Base-by-base conservation (phyloP, 306 rosid genomes). In the Cyclanthera cordifolia region DNA sequence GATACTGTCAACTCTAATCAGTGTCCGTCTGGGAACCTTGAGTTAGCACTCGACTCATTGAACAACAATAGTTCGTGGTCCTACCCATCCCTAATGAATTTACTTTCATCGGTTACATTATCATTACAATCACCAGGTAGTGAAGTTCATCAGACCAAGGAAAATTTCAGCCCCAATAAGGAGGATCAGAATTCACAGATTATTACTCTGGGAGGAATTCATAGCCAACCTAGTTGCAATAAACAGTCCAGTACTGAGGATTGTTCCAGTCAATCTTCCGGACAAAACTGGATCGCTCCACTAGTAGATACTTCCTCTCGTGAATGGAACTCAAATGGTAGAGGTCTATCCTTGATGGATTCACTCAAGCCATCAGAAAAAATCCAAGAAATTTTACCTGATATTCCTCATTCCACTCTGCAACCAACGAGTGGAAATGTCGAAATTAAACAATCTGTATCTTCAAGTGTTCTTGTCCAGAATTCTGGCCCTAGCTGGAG, bases 201-300 rank as follows among this genome's bases (percentile, higher is more conserved):
- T 67, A 73, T 59, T 52, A 58, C 80, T 55, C 87, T 82, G 54
- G 82, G 78, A 69, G 89, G 77, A 75, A 72, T 76, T 75, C 79
- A 67, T 27, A 79, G 79, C 59, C 82, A 79, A 54, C 81, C 79
- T 54, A 76, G 75, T 70, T 75, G 24, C 67, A 86, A 79, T 77
- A 86, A 86, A 67, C 93, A 67, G 59, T 83, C 87, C 10, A 90
- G 85, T 58, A 78, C 85, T 64, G 91, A 91, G 67, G 91, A 80
- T 21, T 86, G 86, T 77, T 83, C 91, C 0, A 75, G 89, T 50
- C 97, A 86, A 73, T 88, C 96, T 76, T 82, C 91, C 52, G 85
- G 82, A 15, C 89, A 83, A 71, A 90, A 79, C 85, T 86, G 86
- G 89, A 82, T 61, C 19, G 72, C 74, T 74, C 83, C 82, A 49